A percentile compares a stretch with the other conserved stretches of the same genome.
These are phyloP conservation scores for Ambrosiella beaveri DNA, from an alignment of 2,329 filamentous ascomycete genomes.

Conservation along the genomic window DNA sequence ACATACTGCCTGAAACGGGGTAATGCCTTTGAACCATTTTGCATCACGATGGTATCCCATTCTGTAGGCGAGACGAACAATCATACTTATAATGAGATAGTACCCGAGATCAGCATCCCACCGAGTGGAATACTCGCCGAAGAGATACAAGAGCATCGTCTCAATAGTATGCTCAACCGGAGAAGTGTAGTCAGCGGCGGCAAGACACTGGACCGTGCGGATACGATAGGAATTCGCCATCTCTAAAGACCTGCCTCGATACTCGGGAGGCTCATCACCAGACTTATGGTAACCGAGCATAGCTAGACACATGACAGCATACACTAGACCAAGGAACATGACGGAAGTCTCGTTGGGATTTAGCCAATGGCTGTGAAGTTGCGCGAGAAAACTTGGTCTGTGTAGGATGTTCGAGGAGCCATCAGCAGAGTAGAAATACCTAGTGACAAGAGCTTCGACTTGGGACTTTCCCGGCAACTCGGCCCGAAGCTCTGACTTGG, in stretches of 20 bases:
- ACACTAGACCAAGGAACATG: constrained; percentile 64
- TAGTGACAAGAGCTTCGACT: constrained; percentile 67
- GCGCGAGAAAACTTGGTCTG: constrained; percentile 66
- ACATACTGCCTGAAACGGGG: constrained; percentile 52
- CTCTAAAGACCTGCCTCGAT: constrained; percentile 47
- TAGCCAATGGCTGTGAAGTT: constrained; percentile 49
- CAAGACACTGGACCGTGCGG: constrained; percentile 60
- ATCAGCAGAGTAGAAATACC: constrained; percentile 77
- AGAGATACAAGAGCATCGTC: constrained; percentile 57
- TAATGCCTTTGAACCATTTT: constrained; percentile 53
- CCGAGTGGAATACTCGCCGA: constrained; percentile 56
- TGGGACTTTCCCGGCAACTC: constrained; percentile 66
- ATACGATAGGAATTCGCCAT: constrained; percentile 47
- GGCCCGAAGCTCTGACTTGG: constrained; percentile 59
- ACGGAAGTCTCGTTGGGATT: constrained; percentile 54
- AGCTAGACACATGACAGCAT: constrained; percentile 58
- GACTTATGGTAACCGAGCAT: constrained; percentile 66
- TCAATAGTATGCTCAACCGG: constrained; percentile 62
- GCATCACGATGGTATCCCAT: constrained; percentile 69
- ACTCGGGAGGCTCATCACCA: constrained; percentile 64
- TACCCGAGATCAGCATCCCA: constrained; percentile 57
- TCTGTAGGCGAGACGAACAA: constrained; percentile 41
- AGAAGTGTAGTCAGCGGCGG: constrained; percentile 61
- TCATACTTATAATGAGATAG: constrained; percentile 38
- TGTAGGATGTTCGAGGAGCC: constrained; percentile 60